These are phyloP conservation scores for Xylariaceae sp. DNA, from an alignment of 2,329 filamentous ascomycete species.

Conservation along the genomic window DNA sequence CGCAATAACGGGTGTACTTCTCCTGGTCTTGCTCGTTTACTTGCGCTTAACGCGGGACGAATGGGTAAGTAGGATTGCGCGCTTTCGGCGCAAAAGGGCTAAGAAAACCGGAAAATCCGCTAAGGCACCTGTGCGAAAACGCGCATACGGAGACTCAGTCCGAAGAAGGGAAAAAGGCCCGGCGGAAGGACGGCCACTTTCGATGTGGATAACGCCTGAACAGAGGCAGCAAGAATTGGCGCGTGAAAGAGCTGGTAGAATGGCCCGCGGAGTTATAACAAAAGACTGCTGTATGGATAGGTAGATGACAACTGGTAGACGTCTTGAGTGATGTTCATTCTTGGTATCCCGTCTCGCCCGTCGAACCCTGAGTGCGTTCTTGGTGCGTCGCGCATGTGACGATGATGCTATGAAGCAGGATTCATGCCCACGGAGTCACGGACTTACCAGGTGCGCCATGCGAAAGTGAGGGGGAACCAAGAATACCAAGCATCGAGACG, in stretches of 20 bases:
- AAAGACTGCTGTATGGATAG: background rate
- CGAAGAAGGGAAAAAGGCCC: background rate
- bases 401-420: background rate
- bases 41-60: constrained; percentile 7
- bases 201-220: background rate
- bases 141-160: background rate
- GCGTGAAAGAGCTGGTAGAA: background rate
- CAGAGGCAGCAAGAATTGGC: background rate
- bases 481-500: background rate
- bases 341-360: too few relatives aligned
- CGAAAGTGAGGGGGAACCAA: too few relatives aligned
- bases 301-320: too few relatives aligned
- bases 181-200: background rate
- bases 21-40: constrained; percentile 9
- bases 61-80: background rate
- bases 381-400: background rate
- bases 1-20: background rate
- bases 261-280: background rate
- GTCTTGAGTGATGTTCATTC: too few relatives aligned
- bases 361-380: too few relatives aligned
- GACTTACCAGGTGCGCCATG: too few relatives aligned
- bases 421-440: too few relatives aligned
- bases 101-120: background rate
- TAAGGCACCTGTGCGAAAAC: background rate
- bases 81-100: background rate